Base-by-base conservation (phyloP, 768 basidiomycete genomes). In the Serendipita vermifera region DNA sequence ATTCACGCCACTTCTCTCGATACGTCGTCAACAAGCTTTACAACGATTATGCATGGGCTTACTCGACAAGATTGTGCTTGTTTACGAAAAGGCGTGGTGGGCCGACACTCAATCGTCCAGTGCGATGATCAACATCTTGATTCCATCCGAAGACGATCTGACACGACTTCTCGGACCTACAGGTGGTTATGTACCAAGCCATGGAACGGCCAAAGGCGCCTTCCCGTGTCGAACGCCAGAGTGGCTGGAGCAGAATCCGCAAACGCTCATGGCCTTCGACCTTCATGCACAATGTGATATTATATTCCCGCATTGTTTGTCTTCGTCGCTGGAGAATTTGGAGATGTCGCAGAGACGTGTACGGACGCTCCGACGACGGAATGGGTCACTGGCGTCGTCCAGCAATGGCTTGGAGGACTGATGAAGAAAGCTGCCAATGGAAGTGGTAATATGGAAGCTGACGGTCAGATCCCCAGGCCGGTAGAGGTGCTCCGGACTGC, bases 41-140 rank as follows among this genome's bases (percentile, higher is more conserved):
- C n/a, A 33, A 22, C 54, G 60, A 3, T 60, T 62, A 27, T 38
- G 56, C 13, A 59, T 61, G 35, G 66, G 66, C 31, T 48, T 58
- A 27, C 63, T 67, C 51, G 63, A 63, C 31, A 67, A 67, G 58
- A 35, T 66, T 32, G 62, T 64, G n/a, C 55, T 67, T 11, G 41
- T 54, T 20, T 66, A 65, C 59, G 38, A 57, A 1, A 9, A 31
- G 3, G 51, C 62, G 5, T 68, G 65, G 67, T 68, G 67, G 67
- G n/a, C n/a, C n/a, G n/a, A n/a, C n/a, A 26, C 9, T 2, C 17
- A 5, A 6, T 20, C 39, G 15, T 9, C 36, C 57, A 29, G 31
- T 15, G 20, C 22, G 9, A 26, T 29, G 20, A 29, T 51, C 1
- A 51, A 26, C n/a, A 20, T 51, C 22, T 29, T 51, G 9, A 9